Evolutionary conservation across 345 rosid species (phyloP).

Genomic region (Salix arbutifolia): DNA sequence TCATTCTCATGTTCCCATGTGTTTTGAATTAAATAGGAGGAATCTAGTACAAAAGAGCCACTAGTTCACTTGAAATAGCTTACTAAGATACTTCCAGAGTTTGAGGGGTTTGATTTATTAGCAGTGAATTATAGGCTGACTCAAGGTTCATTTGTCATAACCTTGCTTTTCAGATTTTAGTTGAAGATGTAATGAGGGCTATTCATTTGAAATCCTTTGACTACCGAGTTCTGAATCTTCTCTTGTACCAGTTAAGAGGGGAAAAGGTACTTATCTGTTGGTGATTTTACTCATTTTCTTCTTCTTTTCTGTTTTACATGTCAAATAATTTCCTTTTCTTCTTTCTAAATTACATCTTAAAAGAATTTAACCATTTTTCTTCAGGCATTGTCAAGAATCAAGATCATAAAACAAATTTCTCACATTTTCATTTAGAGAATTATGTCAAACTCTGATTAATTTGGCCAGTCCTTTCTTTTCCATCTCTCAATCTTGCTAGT

Average conservation of each 20-base stretch:
- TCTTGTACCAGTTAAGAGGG: slow-evolving; percentile 67
- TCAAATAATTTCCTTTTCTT: not conserved
- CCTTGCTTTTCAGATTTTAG: slow-evolving; percentile 38
- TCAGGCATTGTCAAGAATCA: not conserved
- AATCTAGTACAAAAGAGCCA: not conserved
- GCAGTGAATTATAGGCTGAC: not conserved
- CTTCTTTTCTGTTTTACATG: not conserved
- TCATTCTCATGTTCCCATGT: not conserved
- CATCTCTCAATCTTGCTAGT: not conserved
- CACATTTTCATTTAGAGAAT: not conserved
- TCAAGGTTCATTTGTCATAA: not conserved
- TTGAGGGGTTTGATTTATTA: not conserved
- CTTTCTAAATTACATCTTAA: not conserved
- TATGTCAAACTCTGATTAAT: not conserved
- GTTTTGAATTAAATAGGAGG: not conserved
- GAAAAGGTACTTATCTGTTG: slow-evolving; percentile 38
- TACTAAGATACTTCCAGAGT: not conserved
- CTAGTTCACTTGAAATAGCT: too few species aligned
- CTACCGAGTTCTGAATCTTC: slow-evolving; percentile 79
- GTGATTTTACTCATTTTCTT: slow-evolving; percentile 1
- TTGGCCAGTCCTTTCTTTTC: not conserved
- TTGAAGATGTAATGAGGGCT: slow-evolving; percentile 74
- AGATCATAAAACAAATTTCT: not conserved
- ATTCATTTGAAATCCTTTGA: slow-evolving; percentile 83
- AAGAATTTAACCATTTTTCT: not conserved